Conservation (phyloP, 1,139 yeast species). For the Lodderomyces theae region DNA sequence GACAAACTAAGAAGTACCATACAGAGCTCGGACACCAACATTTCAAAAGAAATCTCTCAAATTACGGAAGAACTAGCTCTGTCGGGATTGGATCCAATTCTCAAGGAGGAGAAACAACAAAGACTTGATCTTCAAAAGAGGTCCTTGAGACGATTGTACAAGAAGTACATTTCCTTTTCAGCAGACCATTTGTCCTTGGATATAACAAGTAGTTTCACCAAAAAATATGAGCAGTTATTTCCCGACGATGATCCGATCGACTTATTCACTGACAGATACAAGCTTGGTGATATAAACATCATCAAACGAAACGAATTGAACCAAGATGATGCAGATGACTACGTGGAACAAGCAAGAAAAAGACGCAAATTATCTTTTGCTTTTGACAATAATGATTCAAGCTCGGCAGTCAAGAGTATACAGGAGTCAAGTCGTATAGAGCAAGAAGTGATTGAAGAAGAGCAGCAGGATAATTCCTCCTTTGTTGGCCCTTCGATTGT, state of each 20-base stretch:
- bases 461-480: slow-evolving; percentile 20
- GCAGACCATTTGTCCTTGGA: slow-evolving; percentile 60
- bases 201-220: slow-evolving; percentile 64
- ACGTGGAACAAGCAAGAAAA: slow-evolving; percentile 18
- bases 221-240: slow-evolving; percentile 62
- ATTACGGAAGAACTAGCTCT: slow-evolving; percentile 19
- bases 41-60: slow-evolving; percentile 34
- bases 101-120: slow-evolving; percentile 24
- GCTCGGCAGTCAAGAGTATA: slow-evolving; percentile 12
- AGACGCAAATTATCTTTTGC: slow-evolving; percentile 17
- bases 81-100: slow-evolving; percentile 19
- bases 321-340: slow-evolving; percentile 18
- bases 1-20: slow-evolving; percentile 80
- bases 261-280: slow-evolving; percentile 46
- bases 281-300: slow-evolving; percentile 40
- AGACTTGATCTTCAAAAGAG: slow-evolving; percentile 23
- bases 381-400: slow-evolving; percentile 8
- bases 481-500: slow-evolving; percentile 54
- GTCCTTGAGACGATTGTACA: slow-evolving; percentile 23
- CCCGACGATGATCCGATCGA: slow-evolving; percentile 54
- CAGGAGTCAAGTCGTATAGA: slow-evolving; percentile 14
- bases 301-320: slow-evolving; percentile 47
- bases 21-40: slow-evolving; percentile 50
- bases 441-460: slow-evolving; percentile 13
- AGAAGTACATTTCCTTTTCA: slow-evolving; percentile 30